Base-by-base conservation (phyloP, 768 basidiomycete species). In the Pleurotus pulmonarius region DNA sequence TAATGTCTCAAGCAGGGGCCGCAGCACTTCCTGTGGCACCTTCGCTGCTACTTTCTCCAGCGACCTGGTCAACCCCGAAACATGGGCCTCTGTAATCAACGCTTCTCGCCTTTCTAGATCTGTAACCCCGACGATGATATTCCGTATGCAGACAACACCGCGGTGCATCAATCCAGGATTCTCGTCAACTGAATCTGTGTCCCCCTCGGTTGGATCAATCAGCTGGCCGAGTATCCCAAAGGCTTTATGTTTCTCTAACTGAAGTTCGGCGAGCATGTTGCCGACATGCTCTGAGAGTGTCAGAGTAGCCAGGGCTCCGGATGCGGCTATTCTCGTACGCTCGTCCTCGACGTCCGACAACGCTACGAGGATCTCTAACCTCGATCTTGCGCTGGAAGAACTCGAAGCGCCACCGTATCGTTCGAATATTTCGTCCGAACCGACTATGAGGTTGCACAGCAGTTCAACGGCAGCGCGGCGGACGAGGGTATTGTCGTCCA, bases 401-500 rank as follows among this genome's bases (percentile, higher is more conserved):
- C 70, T 71, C 29, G 69, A 69, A 25, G 59, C 70, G 22, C 83
- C 83, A 8, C 81, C 83, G 66, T 90, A 96, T 61, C 80, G 79
- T 59, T 84, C 80, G 67, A 93, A 96, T 4, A 88, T 83, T 4
- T 76, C 75, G 45, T 94, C 90, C 13, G 87, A 86, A 5, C 88
- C 89, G 1, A 78, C 81, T 39, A 94, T 79, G 12, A 99, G 79
- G 71, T 99, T 99, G 78, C 95, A 98, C 3, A 94, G 73, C 25
- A 98, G 81, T 71, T 99, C 94, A 54, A 86, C 87, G 1, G 95
- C 86, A 2, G 97, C 96, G 57, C 97, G 78, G 13, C 93, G 83
- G 54, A 97, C 77, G 56, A 98, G 76, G 0, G 69, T 71, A 68
- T 96, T 90, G 52, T 94, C 92, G 63, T 95, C 92, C 8, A 94